A percentile compares a stretch with the other conserved stretches of the same genome.
phyloP scores from a whole-genome alignment of 78 protist genomes.

The Capsaspora owczarzaki region DNA sequence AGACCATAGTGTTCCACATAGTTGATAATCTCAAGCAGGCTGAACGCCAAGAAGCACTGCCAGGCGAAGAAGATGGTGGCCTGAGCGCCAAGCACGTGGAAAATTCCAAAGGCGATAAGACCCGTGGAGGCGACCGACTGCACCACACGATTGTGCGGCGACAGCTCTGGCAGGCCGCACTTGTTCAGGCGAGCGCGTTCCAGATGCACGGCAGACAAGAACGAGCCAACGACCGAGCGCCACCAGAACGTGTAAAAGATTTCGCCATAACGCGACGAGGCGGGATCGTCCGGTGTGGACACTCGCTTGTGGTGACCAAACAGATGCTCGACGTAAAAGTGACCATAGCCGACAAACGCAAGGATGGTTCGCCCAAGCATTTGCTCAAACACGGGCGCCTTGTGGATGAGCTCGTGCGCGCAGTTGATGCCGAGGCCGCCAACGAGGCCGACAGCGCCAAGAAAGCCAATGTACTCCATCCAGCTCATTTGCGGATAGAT shows the following conservation, averaged over 20 bases:
- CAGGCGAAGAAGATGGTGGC: background rate
- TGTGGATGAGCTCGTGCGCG: slow-evolving; percentile 38
- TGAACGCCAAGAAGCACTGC: slow-evolving; percentile 15
- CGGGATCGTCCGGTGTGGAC: slow-evolving; percentile 23
- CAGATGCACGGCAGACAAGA: background rate
- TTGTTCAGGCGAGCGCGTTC: background rate
- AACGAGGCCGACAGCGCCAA: background rate
- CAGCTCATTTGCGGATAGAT: background rate
- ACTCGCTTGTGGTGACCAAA: slow-evolving; percentile 23
- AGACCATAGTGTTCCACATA: slow-evolving; percentile 35
- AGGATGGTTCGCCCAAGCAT: background rate
- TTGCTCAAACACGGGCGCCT: background rate
- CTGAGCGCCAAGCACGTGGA: background rate
- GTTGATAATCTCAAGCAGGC: slow-evolving; percentile 27
- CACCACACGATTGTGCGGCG: background rate
- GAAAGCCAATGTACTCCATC: background rate
- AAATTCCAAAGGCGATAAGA: background rate
- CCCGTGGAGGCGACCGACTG: too few relatives aligned
- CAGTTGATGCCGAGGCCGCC: slow-evolving; percentile 29
- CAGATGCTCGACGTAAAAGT: slow-evolving; percentile 22
- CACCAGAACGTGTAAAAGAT: slow-evolving; percentile 19
- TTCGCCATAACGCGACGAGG: slow-evolving; percentile 22
- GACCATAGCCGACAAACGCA: slow-evolving; percentile 2
- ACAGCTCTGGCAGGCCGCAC: background rate
- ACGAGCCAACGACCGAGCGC: slow-evolving; percentile 6